Base-by-base conservation (phyloP, 768 basidiomycete species). In the Boletus coccyginus region DNA sequence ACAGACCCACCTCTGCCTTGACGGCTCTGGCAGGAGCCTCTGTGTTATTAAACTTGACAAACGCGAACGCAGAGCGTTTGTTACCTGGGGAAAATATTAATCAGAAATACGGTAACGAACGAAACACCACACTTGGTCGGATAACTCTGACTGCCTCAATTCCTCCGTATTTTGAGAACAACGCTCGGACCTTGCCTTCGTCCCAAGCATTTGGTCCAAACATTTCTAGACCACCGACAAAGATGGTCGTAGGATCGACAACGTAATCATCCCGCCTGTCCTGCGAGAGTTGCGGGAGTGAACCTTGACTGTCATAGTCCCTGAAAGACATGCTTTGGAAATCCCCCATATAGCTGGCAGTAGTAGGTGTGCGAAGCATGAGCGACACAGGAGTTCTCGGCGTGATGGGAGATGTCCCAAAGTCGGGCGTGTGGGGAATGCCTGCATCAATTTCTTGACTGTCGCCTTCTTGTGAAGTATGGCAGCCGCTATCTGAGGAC, bases 171-270 rank as follows among this genome's bases (percentile, higher is more conserved):
- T 77, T 78, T 21, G 75, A 74, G 66, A 92, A 92, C 45, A 88
- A 75, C 8, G 67, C 64, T 32, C 70, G 74, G 35, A 92, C 75
- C 58, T 79, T 85, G 10, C 75, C 76, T 64, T 92, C 88, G 44
- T 85, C 80, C 90, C 90, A 92, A 8, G 82, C 81, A 29, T 75
- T 75, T 3, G 83, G 77, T 7, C 84, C 86, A 62, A 76, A 77
- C 64, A 83, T 79, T 62, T 87, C 85, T 43, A 92, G 76, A 6
- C 88, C 88, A 8, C 90, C 90, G 31, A 91, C 86, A 66, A 91
- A 92, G 31, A 92, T 75, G 2, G 87, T 84, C 3, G 78, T 82
- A 0, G 85, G 86, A 66, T 91, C 88, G 14, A 86, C 67, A 24
- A 79, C 76, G 53, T 74, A 72, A 33, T 75, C 72, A n/a, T 67